phyloP scores from a whole-genome alignment of 768 basidiomycete species.

The Fistulinella prunicolor region DNA sequence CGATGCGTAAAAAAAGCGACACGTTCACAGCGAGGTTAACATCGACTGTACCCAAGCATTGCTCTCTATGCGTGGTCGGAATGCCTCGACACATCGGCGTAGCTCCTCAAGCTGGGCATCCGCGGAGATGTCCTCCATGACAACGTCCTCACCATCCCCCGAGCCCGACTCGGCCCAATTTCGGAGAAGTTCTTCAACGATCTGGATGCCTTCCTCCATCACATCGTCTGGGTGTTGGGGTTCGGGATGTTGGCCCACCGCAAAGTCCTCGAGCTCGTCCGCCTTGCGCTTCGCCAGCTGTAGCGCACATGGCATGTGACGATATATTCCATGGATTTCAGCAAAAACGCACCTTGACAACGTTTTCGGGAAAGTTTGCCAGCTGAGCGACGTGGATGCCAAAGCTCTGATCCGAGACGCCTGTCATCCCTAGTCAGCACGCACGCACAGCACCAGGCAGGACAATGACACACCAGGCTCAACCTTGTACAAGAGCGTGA shows the following conservation, averaged over 20 bases:
- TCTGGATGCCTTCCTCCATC: slow-evolving; percentile 72
- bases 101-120: slow-evolving; percentile 45
- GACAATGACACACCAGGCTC: slow-evolving; percentile 61
- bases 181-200: slow-evolving; percentile 76
- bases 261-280: slow-evolving; percentile 87
- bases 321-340: background rate
- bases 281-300: slow-evolving; percentile 91
- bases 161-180: slow-evolving; percentile 52
- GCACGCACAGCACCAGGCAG: background rate
- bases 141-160: slow-evolving; percentile 44
- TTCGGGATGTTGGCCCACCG: slow-evolving; percentile 37
- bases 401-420: slow-evolving; percentile 94
- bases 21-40: slow-evolving; percentile 39
- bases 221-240: slow-evolving; percentile 54
- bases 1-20: background rate
- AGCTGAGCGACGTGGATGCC: slow-evolving; percentile 97
- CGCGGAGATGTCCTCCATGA: slow-evolving; percentile 45
- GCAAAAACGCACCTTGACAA: slow-evolving; percentile 63
- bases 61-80: slow-evolving; percentile 64
- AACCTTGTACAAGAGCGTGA: slow-evolving; percentile 74
- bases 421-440: slow-evolving; percentile 35
- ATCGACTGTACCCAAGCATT: slow-evolving; percentile 77
- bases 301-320: background rate
- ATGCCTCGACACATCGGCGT: slow-evolving; percentile 60
- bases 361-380: slow-evolving; percentile 96